Evolutionary conservation across 1,284 basidiomycete species (phyloP).

Genomic region (Moesziomyces antarcticus): DNA sequence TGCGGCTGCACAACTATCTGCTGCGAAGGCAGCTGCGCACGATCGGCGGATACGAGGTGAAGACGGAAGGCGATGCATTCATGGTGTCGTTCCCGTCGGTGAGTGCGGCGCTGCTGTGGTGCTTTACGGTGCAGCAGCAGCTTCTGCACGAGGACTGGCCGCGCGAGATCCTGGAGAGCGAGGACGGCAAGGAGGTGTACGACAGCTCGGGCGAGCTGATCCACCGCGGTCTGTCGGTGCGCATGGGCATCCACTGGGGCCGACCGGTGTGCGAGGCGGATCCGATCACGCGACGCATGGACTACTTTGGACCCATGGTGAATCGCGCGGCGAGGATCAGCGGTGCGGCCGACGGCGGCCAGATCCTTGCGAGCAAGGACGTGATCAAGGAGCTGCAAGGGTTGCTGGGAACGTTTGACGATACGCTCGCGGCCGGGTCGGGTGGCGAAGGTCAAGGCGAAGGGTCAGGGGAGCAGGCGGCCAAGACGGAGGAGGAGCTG

Average conservation of each 20-base stretch:
- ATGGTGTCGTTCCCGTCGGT: slow-evolving; percentile 96
- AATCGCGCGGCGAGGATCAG: slow-evolving; percentile 82
- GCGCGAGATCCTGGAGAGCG: slow-evolving; percentile 88
- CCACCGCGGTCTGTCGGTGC: slow-evolving; percentile 88
- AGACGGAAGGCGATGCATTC: slow-evolving; percentile 99
- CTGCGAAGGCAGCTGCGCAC: slow-evolving; percentile 86
- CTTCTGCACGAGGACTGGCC: slow-evolving; percentile 92
- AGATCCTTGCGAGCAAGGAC: slow-evolving; percentile 92
- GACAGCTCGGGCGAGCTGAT: slow-evolving; percentile 79
- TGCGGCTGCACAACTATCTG: slow-evolving; percentile 88
- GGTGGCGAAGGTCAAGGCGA: slow-evolving; percentile 2
- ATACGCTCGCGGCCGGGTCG: slow-evolving; percentile 18
- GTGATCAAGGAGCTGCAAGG: slow-evolving; percentile 70
- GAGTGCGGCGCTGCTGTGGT: slow-evolving; percentile 89
- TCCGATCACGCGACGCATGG: slow-evolving; percentile 94
- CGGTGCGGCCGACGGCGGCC: slow-evolving; percentile 87
- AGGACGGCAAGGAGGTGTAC: slow-evolving; percentile 85
- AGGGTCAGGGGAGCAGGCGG: slow-evolving; percentile 9
- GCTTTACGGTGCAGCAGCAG: slow-evolving; percentile 85
- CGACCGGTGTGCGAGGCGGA: slow-evolving; percentile 90
- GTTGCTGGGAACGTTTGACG: slow-evolving; percentile 54
- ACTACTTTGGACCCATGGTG: slow-evolving; percentile 71
- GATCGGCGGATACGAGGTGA: slow-evolving; percentile 98
- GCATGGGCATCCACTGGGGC: slow-evolving; percentile 98
- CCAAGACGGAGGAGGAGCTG: slow-evolving; percentile 47